Evolutionary conservation across 1,139 yeast genomes (phyloP).

Genomic region (Yamadazyma aaseri): DNA sequence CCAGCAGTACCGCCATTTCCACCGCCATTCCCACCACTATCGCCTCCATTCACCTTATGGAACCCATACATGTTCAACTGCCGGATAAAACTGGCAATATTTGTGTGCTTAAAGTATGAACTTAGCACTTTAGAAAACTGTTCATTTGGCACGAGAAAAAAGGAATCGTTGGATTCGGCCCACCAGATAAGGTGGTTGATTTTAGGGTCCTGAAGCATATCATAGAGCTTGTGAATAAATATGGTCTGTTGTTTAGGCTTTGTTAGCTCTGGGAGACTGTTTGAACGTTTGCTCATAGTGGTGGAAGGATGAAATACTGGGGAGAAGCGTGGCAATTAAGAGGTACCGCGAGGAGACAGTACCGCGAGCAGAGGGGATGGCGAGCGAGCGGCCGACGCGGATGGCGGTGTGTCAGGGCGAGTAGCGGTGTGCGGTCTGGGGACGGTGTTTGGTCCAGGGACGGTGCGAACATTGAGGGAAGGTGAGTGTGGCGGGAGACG

Average conservation of each 20-base stretch:
- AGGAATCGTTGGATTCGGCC: slow-evolving; percentile 37
- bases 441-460: too few relatives aligned
- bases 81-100: slow-evolving; percentile 76
- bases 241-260: slow-evolving; percentile 47
- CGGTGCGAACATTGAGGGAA: too few relatives aligned
- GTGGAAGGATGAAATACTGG: not conserved
- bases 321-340: too few relatives aligned
- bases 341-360: too few relatives aligned
- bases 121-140: slow-evolving; percentile 62
- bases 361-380: too few relatives aligned
- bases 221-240: slow-evolving; percentile 62
- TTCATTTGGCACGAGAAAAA: slow-evolving; percentile 48
- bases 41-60: slow-evolving; percentile 57
- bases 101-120: slow-evolving; percentile 72
- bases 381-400: too few relatives aligned
- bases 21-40: slow-evolving; percentile 5
- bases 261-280: slow-evolving; percentile 13
- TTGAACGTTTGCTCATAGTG: slow-evolving; percentile 15
- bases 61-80: slow-evolving; percentile 81
- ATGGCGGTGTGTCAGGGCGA: too few relatives aligned
- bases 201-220: slow-evolving; percentile 56
- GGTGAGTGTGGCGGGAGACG: too few relatives aligned
- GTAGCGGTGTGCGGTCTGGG: too few relatives aligned
- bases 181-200: slow-evolving; percentile 50
- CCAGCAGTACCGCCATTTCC: not conserved